phyloP scores from a whole-genome alignment of 2,329 filamentous ascomycete species.

The Alternaria brassicae region DNA sequence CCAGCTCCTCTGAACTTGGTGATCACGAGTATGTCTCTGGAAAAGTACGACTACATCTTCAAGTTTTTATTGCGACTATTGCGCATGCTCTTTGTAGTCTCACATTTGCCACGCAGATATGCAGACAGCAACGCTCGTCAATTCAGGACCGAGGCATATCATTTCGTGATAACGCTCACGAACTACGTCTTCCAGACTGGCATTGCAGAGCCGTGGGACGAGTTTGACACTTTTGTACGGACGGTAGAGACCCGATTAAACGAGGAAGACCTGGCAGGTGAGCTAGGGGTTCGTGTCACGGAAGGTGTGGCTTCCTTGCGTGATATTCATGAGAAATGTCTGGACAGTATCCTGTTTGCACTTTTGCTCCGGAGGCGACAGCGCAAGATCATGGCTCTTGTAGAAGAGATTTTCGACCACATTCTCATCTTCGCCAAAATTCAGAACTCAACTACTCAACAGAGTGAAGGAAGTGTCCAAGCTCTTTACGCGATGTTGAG shows the following conservation, averaged over 20 bases:
- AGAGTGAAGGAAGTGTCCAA: slow-evolving; percentile 39
- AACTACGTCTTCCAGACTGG: slow-evolving; percentile 83
- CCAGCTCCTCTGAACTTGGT: slow-evolving; percentile 74
- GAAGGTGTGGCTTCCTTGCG: slow-evolving; percentile 72
- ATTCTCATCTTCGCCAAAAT: slow-evolving; percentile 69
- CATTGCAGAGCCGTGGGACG: slow-evolving; percentile 74
- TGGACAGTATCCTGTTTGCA: slow-evolving; percentile 77
- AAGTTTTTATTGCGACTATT: slow-evolving; percentile 77
- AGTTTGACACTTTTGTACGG: slow-evolving; percentile 71
- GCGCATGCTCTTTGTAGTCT: slow-evolving; percentile 77
- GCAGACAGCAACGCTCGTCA: slow-evolving; percentile 26
- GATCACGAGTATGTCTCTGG: slow-evolving; percentile 72
- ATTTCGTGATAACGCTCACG: slow-evolving; percentile 76
- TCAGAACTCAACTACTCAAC: slow-evolving; percentile 33
- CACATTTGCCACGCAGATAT: slow-evolving; percentile 47
- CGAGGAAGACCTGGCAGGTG: slow-evolving; percentile 52
- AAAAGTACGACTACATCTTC: slow-evolving; percentile 87
- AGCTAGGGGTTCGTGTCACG: slow-evolving; percentile 55
- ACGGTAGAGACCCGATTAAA: slow-evolving; percentile 66
- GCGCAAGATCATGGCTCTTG: slow-evolving; percentile 71
- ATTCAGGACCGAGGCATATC: slow-evolving; percentile 78
- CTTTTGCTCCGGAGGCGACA: slow-evolving; percentile 79
- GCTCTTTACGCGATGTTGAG: slow-evolving; percentile 70
- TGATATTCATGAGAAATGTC: slow-evolving; percentile 72
- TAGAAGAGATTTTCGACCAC: slow-evolving; percentile 77